phyloP scores from a whole-genome alignment of 208 protist species.

The Leishmania mexicana region DNA sequence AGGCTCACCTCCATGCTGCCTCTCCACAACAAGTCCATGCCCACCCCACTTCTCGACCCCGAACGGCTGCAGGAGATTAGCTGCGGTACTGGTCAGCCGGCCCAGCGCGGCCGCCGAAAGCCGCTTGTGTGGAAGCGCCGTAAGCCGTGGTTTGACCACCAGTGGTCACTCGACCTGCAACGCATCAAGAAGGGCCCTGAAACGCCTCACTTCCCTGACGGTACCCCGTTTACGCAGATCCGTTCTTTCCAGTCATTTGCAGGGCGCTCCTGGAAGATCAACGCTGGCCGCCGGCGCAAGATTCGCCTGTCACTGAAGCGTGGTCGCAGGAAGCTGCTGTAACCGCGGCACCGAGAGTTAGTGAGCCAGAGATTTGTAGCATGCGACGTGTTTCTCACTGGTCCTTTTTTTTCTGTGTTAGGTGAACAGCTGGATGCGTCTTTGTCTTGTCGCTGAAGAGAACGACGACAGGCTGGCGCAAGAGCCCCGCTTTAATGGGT shows the following conservation, averaged over 20 bases:
- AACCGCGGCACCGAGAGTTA: slow-evolving; percentile 3
- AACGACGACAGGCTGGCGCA: not conserved
- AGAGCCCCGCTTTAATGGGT: no score
- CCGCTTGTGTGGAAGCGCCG: slow-evolving; percentile 89
- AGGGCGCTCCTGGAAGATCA: slow-evolving; percentile 86
- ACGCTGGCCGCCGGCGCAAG: slow-evolving; percentile 82
- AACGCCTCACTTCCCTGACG: slow-evolving; percentile 85
- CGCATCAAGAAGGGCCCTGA: slow-evolving; percentile 81
- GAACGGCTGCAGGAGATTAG: slow-evolving; percentile 48
- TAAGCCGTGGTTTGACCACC: slow-evolving; percentile 90
- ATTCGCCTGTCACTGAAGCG: slow-evolving; percentile 89
- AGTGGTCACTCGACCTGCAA: slow-evolving; percentile 86
- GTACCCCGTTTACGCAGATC: slow-evolving; percentile 88
- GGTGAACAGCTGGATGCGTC: not conserved
- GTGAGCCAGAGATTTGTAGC: not conserved
- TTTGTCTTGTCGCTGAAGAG: not conserved
- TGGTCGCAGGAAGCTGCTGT: slow-evolving; percentile 86
- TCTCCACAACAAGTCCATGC: slow-evolving; percentile 62
- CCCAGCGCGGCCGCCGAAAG: slow-evolving; percentile 80
- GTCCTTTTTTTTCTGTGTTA: no score
- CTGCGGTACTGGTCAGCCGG: slow-evolving; percentile 84
- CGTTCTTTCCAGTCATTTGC: slow-evolving; percentile 87
- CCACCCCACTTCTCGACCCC: slow-evolving; percentile 67
- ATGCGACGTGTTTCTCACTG: not conserved
- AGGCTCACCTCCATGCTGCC: slow-evolving; percentile 34